phyloP scores from a whole-genome alignment of 805 yeast species.

The Starmerella khaoyaiensis region DNA sequence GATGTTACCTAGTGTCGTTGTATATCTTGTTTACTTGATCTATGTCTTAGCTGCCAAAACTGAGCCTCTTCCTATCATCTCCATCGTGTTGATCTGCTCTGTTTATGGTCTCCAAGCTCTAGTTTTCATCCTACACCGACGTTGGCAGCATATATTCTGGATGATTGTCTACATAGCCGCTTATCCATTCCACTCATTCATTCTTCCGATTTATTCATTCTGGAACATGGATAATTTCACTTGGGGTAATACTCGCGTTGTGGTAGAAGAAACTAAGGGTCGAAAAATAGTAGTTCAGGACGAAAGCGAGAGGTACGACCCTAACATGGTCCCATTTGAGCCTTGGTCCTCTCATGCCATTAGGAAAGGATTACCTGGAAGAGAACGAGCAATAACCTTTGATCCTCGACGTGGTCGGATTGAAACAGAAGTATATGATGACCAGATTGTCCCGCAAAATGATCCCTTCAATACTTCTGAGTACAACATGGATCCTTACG shows the following conservation, averaged over 20 bases:
- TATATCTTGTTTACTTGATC: slow-evolving; percentile 41
- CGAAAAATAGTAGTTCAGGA: slow-evolving; percentile 31
- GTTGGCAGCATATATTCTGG: slow-evolving; percentile 40
- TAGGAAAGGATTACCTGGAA: slow-evolving; percentile 29
- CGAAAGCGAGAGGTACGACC: slow-evolving; percentile 29
- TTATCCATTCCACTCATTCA: slow-evolving; percentile 49
- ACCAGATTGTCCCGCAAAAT: slow-evolving; percentile 7
- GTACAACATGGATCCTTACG: neutral
- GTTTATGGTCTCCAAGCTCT: slow-evolving; percentile 49
- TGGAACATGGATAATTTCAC: slow-evolving; percentile 56
- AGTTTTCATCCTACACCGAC: slow-evolving; percentile 37
- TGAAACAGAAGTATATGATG: slow-evolving; percentile 22
- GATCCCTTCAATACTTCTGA: neutral
- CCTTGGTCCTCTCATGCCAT: slow-evolving; percentile 30
- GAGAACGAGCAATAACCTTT: slow-evolving; percentile 27
- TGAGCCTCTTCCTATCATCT: slow-evolving; percentile 39
- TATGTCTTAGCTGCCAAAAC: slow-evolving; percentile 38
- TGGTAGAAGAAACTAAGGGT: slow-evolving; percentile 42
- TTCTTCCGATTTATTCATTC: slow-evolving; percentile 45
- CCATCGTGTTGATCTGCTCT: slow-evolving; percentile 43
- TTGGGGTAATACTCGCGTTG: slow-evolving; percentile 54
- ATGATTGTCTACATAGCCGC: slow-evolving; percentile 46
- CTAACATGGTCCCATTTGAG: slow-evolving; percentile 29
- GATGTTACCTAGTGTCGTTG: slow-evolving; percentile 46
- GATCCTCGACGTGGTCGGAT: slow-evolving; percentile 28